Conservation (phyloP, 2,329 filamentous ascomycete genomes). For the Botryosphaeria agaves region DNA sequence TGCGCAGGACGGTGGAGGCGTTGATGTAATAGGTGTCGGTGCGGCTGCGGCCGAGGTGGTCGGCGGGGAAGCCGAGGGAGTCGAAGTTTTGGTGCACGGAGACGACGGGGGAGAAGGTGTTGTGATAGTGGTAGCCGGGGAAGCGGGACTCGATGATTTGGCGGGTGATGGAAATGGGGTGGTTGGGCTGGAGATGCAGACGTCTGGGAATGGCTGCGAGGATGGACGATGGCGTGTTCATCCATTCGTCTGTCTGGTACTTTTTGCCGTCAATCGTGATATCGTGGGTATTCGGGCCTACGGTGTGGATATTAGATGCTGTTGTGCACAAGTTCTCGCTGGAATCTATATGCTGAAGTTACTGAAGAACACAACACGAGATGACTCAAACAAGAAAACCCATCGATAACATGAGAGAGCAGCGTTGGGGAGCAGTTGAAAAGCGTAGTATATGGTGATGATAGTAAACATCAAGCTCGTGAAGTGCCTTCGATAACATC, state of each 20-base stretch:
- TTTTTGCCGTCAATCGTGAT: slow-evolving; percentile 44
- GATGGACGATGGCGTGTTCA: slow-evolving; percentile 66
- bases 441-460: too few relatives aligned
- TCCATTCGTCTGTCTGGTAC: slow-evolving; percentile 63
- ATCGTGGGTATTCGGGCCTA: too few relatives aligned
- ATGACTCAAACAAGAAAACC: too few relatives aligned
- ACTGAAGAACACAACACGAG: too few relatives aligned
- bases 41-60: slow-evolving; percentile 73
- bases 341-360: too few relatives aligned
- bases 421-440: too few relatives aligned
- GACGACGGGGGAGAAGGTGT: slow-evolving; percentile 67
- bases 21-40: slow-evolving; percentile 97
- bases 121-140: slow-evolving; percentile 59
- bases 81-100: slow-evolving; percentile 84
- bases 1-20: slow-evolving; percentile 64
- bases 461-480: too few relatives aligned
- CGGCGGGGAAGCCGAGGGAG: slow-evolving; percentile 74
- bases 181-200: slow-evolving; percentile 80
- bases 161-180: slow-evolving; percentile 80
- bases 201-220: slow-evolving; percentile 54
- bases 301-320: too few relatives aligned
- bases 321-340: too few relatives aligned
- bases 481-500: too few relatives aligned
- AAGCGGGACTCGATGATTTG: slow-evolving; percentile 87
- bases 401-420: too few relatives aligned